Base-by-base conservation (phyloP, 2,329 filamentous ascomycete species). In the Monosporascus sp. region DNA sequence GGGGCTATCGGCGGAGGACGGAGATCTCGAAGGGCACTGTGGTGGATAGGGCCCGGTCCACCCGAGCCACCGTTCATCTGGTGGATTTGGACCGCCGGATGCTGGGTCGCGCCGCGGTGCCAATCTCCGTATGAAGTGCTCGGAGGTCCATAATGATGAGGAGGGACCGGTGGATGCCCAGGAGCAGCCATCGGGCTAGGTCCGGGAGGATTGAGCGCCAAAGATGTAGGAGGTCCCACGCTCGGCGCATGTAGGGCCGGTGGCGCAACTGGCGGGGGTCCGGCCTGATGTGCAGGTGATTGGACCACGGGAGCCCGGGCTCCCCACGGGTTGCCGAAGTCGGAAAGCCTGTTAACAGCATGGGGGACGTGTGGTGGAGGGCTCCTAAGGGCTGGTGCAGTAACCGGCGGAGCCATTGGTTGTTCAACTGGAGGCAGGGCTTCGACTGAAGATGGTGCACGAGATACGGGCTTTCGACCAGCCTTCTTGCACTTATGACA, bases 401-500 rank as follows among this genome's bases (percentile, higher is more conserved):
- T 55, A 16, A 64, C 53, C 49, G 63, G 63, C 27, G 68, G 60
- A 17, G 65, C 60, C 41, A 58, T 58, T 49, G 61, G 50, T 35
- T 58, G 58, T 50, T 68, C 63, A 22, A 56, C 56, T n/a, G 63
- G 60, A 35, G 65, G 57, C 19, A 69, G 64, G 2, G 60, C 57
- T 22, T 68, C 63, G 55, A 66, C 61, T 37, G 63, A 63, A 19
- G 64, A 56, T 7, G 60, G 60, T 27, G 55, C 63, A 53, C 70
- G 71, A 22, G 69, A 62, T 26, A 64, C 58, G 3, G 78, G 73
- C 51, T 77, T 73, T 26, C 74, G 76, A 53, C 78, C 78, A 31
- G 70, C 67, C 65, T 82, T 86, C 59, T 76, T 79, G 65, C 88
- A 92, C 68, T 89, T 88, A 70, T 92, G 88, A 63, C 88, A 92